Conservation (phyloP, 2,329 filamentous ascomycete species). For the Chrysoporthe cubensis region DNA sequence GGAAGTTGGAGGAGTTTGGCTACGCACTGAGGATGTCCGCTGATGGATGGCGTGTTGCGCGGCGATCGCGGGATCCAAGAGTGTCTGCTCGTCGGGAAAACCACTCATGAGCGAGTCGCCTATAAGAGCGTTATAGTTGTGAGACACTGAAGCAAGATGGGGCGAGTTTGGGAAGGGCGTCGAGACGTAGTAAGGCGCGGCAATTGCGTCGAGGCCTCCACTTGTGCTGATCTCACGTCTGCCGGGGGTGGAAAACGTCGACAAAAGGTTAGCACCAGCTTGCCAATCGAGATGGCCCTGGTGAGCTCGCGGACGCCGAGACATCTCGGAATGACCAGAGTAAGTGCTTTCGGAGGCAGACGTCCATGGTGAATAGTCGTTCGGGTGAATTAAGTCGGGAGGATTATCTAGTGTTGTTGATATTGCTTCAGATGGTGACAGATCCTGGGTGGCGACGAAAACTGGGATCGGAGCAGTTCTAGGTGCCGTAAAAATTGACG, state of each 20-base stretch:
- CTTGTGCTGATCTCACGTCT: slow-evolving; percentile 28
- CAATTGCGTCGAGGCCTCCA: slow-evolving; percentile 35
- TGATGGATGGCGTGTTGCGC: slow-evolving; percentile 37
- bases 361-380: slow-evolving; percentile 47
- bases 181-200: slow-evolving; percentile 36
- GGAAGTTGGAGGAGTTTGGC: slow-evolving; percentile 51
- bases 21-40: slow-evolving; percentile 51
- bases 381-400: slow-evolving; percentile 34
- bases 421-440: slow-evolving; percentile 32
- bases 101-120: slow-evolving; percentile 41
- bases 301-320: slow-evolving; percentile 33
- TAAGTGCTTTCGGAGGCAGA: slow-evolving; percentile 53
- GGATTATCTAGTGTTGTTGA: slow-evolving; percentile 32
- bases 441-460: slow-evolving; percentile 33
- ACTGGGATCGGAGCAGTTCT: slow-evolving; percentile 15
- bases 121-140: slow-evolving; percentile 41
- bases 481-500: slow-evolving; percentile 16
- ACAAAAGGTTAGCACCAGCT: slow-evolving; percentile 32
- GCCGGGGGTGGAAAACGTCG: slow-evolving; percentile 33
- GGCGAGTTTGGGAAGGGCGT: slow-evolving; percentile 35
- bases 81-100: slow-evolving; percentile 41
- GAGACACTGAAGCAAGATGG: slow-evolving; percentile 36
- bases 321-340: slow-evolving; percentile 50
- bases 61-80: slow-evolving; percentile 25
- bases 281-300: slow-evolving; percentile 40